Evolutionary conservation across 352 stramenopile genomes (phyloP).

Genomic region (Phytophthora multivora): DNA sequence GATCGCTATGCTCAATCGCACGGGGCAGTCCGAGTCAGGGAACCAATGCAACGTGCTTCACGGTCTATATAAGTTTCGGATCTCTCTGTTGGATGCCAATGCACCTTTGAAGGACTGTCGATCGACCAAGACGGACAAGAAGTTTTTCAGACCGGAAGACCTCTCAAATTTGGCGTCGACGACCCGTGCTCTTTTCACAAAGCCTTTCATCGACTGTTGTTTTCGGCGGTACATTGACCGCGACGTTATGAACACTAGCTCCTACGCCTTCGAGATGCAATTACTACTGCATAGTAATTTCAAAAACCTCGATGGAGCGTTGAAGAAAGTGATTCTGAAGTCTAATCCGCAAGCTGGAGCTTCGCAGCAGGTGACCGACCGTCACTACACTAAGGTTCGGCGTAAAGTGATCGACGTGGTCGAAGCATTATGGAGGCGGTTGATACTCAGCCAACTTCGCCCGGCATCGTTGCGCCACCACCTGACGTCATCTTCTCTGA

Average conservation of each 20-base stretch:
- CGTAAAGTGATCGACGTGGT: no score
- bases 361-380: no score
- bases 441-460: no score
- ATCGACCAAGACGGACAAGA: slow-evolving; percentile 4
- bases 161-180: not conserved
- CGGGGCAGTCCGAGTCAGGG: not conserved
- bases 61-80: slow-evolving; percentile 2
- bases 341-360: slow-evolving; percentile 7
- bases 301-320: slow-evolving; percentile 4
- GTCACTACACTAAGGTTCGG: no score
- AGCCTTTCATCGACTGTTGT: slow-evolving; percentile 1
- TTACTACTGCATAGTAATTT: slow-evolving; percentile 12
- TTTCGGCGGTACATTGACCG: slow-evolving; percentile 10
- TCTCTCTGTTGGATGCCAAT: slow-evolving; percentile 3
- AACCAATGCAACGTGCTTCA: slow-evolving; percentile 6
- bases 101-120: not conserved
- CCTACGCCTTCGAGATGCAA: slow-evolving; percentile 7
- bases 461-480: no score
- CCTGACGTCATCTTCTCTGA: not conserved
- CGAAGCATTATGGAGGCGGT: no score
- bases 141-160: slow-evolving; percentile 6
- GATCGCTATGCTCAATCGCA: slow-evolving; percentile 7
- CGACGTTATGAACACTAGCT: slow-evolving; percentile 10
- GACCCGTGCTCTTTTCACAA: not conserved
- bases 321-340: not conserved